Percentiles rank a stretch among this genome's conserved stretches.
phyloP scores from a whole-genome alignment of 2,329 filamentous ascomycete species.

The Pestalotiopsis sp. region DNA sequence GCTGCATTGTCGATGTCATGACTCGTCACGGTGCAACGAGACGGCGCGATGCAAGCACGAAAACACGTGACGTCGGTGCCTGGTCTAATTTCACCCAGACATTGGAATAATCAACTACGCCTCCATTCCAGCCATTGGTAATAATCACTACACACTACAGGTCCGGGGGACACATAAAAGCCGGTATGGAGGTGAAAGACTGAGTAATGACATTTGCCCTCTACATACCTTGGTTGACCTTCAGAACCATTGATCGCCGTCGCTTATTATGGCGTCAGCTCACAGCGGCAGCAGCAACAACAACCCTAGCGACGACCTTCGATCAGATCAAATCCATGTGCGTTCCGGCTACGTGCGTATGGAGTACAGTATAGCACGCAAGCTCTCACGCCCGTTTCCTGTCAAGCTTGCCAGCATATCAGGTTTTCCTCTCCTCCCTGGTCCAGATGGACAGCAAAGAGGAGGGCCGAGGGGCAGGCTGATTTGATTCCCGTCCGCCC shows the following conservation, averaged over 20 bases:
- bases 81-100: neutral
- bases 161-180: neutral
- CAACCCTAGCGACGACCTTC: neutral
- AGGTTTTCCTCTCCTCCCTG: neutral
- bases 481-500: neutral
- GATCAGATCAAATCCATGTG: neutral
- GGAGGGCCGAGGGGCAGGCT: neutral
- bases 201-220: neutral
- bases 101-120: neutral
- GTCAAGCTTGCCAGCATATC: neutral
- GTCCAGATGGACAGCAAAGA: neutral
- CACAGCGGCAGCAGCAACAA: neutral
- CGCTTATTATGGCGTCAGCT: neutral
- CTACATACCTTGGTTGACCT: neutral
- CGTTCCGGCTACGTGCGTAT: neutral
- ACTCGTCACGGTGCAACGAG: neutral
- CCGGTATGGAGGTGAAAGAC: neutral
- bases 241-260: neutral
- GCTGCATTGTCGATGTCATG: conserved; percentile 5
- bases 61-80: conserved; percentile 6
- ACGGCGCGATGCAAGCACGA: conserved; percentile 5
- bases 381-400: neutral
- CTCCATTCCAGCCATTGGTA: neutral
- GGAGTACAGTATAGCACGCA: neutral
- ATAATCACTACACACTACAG: neutral